Evolutionary conservation across 208 protist genomes (phyloP), one percentile per base, ranked within the genome.

Genomic region (Herpetomonas tarakana): DNA sequence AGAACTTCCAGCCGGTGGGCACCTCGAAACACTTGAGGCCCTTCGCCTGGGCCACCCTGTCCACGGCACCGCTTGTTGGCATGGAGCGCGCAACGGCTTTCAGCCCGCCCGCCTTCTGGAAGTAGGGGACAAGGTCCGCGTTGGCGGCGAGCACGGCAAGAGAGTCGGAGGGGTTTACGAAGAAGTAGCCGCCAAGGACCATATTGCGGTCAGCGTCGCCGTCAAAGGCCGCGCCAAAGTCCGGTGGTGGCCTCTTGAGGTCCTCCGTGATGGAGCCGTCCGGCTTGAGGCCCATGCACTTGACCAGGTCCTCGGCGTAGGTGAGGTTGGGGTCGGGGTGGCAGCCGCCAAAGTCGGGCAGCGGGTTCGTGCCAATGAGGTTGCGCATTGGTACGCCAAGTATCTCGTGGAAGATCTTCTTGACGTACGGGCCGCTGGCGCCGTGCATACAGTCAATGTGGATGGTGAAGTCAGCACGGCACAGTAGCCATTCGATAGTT

Each of bases 1-100:
- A 99, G 83, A 98, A 99, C 81, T 99, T 99, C 98, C 98, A 99
- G 31, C 98, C 97, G 14, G 97, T 98, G 19, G 97, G 97, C 18
- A 91, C 86, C 60, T 98, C 94, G 75, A 95, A 98, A 31, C 86
- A 68, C 41, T 68, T 55, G 26, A 98, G 51, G 29, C 72, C 62
- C 14, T 93, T 66, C 27, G 53, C 64, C 24, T 71, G 54, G 2
- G 91, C 90, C 14, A 99, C 96, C 45, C 80, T 71, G 62, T 99
- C 97, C 19, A 98, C 53, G 14, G 97, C 97, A 16, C 79, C 78
- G 56, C 78, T 88, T 18, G 98, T 99, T 31, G 98, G 97, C 97
- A 99, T 99, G 49, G 93, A 98, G 49, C 97, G 80, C 27, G 97
- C 96, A 35, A 98, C 84, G 18, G 91, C 88, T 39, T 79, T 83